These are phyloP conservation scores for Xylaria scruposa DNA, from an alignment of 495 filamentous ascomycete genomes.

Conservation along the genomic window DNA sequence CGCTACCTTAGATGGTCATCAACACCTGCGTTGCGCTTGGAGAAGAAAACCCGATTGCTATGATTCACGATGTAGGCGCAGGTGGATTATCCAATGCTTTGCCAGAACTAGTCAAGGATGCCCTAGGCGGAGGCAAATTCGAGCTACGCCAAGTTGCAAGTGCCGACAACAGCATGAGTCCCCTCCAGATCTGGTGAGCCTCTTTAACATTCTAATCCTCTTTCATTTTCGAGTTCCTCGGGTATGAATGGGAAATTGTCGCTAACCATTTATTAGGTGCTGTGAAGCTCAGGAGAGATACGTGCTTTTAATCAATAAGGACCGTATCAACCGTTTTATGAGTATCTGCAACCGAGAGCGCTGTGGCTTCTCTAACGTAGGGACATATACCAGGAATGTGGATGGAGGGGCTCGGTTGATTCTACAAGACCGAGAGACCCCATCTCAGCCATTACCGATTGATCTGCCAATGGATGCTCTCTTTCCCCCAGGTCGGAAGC, in stretches of 20 bases:
- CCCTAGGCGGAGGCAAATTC: slow-evolving; percentile 84
- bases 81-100: slow-evolving; percentile 94
- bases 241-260: slow-evolving; percentile 2
- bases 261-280: slow-evolving; percentile 53
- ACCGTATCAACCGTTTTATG: slow-evolving; percentile 81
- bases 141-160: slow-evolving; percentile 92
- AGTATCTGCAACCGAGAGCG: slow-evolving; percentile 84
- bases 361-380: slow-evolving; percentile 93
- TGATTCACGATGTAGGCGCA: slow-evolving; percentile 97
- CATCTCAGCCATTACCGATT: slow-evolving; percentile 73
- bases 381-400: slow-evolving; percentile 70
- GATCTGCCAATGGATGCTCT: slow-evolving; percentile 90
- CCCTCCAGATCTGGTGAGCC: slow-evolving; percentile 82
- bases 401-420: slow-evolving; percentile 72
- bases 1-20: slow-evolving; percentile 65
- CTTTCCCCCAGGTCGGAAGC: slow-evolving; percentile 88
- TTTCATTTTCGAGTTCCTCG: neutral
- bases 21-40: slow-evolving; percentile 89
- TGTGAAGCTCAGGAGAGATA: slow-evolving; percentile 97
- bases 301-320: slow-evolving; percentile 80
- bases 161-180: slow-evolving; percentile 89
- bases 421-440: slow-evolving; percentile 81
- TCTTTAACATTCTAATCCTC: neutral
- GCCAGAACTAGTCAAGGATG: slow-evolving; percentile 90
- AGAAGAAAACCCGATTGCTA: slow-evolving; percentile 82